Evolutionary conservation across 148 eudicot species (phyloP).

Genomic region (Linanthus parryae): DNA sequence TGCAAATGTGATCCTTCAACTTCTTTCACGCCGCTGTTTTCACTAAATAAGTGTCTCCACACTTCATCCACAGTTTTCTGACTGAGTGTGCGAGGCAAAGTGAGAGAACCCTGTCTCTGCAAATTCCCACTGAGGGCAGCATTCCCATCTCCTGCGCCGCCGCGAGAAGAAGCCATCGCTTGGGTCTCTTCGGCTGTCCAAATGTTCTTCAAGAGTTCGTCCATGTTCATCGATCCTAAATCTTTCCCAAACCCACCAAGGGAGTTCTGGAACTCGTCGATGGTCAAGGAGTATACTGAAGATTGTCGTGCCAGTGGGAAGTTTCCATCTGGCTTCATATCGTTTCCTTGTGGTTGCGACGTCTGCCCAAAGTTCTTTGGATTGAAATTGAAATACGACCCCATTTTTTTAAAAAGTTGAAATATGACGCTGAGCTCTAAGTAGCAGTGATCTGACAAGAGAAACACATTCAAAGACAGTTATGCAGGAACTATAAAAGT

Average conservation of each 20-base stretch:
- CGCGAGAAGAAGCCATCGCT: constrained; percentile 17
- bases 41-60: constrained; percentile 36
- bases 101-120: constrained; percentile 43
- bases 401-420: constrained; percentile 26
- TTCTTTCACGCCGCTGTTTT: constrained; percentile 15
- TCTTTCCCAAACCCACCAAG: constrained; percentile 42
- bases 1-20: constrained; percentile 21
- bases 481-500: too few species aligned
- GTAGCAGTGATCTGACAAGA: background rate
- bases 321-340: constrained; percentile 17
- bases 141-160: constrained; percentile 10
- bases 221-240: constrained; percentile 62
- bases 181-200: constrained; percentile 55
- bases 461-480: background rate
- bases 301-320: constrained; percentile 34
- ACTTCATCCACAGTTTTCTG: constrained; percentile 58
- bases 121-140: constrained; percentile 25
- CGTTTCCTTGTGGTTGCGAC: constrained; percentile 20
- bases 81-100: constrained; percentile 51
- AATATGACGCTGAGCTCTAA: background rate
- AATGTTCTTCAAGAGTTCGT: constrained; percentile 45
- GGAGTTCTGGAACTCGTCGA: constrained; percentile 47
- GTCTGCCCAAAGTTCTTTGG: constrained; percentile 26
- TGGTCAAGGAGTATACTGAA: constrained; percentile 40
- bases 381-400: constrained; percentile 37